Percentiles rank a stretch among this genome's conserved stretches.
phyloP scores from a whole-genome alignment of 2,329 filamentous ascomycete genomes.

The Coniochaeta prunicola region DNA sequence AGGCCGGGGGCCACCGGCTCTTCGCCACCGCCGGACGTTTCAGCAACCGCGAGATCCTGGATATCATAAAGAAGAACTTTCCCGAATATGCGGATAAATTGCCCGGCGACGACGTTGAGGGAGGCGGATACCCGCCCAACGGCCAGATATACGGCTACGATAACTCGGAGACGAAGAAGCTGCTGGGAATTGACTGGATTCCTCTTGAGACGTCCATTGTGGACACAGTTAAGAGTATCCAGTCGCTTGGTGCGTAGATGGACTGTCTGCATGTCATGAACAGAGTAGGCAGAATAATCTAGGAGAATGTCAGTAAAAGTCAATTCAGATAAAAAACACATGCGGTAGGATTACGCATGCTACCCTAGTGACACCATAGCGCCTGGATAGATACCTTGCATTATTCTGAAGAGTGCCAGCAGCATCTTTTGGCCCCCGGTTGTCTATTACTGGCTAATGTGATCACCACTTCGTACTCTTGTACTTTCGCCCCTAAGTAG shows the following conservation, averaged over 20 bases:
- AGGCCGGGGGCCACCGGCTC: slow-evolving; percentile 42
- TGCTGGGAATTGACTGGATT: slow-evolving; percentile 57
- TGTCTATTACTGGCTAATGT: too few species aligned
- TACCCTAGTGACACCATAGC: background rate
- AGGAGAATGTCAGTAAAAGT: background rate
- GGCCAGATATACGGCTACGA: slow-evolving; percentile 44
- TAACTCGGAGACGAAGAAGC: slow-evolving; percentile 48
- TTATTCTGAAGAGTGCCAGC: too few species aligned
- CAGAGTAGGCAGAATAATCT: background rate
- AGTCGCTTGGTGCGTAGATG: slow-evolving; percentile 30
- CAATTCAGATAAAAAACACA: background rate
- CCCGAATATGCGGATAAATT: slow-evolving; percentile 40
- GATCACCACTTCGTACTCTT: background rate
- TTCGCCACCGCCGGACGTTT: slow-evolving; percentile 41
- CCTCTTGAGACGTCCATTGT: slow-evolving; percentile 53
- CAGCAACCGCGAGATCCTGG: slow-evolving; percentile 36
- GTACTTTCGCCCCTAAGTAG: background rate
- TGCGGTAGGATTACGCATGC: background rate
- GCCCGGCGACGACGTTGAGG: slow-evolving; percentile 34
- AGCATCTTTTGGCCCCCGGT: too few species aligned
- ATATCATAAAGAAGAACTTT: slow-evolving; percentile 37
- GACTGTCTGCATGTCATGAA: background rate
- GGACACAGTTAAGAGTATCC: slow-evolving; percentile 58
- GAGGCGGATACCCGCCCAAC: slow-evolving; percentile 32
- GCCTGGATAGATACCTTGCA: too few species aligned